Base-by-base conservation (phyloP, 208 protist species). In the Plasmodiophora brassicae region DNA sequence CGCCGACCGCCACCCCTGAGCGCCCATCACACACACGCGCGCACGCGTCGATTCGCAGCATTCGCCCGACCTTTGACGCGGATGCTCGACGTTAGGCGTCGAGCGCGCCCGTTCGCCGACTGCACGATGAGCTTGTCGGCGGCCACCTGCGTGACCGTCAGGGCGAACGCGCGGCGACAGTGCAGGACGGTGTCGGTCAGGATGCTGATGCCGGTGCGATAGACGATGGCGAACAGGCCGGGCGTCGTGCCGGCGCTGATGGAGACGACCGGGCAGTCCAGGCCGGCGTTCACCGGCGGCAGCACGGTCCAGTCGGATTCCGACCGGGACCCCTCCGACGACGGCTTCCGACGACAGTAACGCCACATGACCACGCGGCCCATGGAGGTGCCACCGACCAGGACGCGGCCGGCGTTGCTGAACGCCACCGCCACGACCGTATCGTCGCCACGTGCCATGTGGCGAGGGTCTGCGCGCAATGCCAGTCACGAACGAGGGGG, bases 301-400 rank as follows among this genome's bases (percentile, higher is more conserved):
- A 78, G n/a, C 50, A 57, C 25, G 50, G 25, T 78, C n/a, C 65
- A 5, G 32, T 38, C 5, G n/a, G 5, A 32, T 78, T 78, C 20
- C 65, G 65, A 44, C 41, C 5, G 10, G 65, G n/a, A 28, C 25
- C 25, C 65, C 20, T 78, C 20, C 65, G 20, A n/a, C n/a, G n/a
- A n/a, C n/a, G n/a, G n/a, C n/a, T n/a, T n/a, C n/a, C n/a, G n/a
- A n/a, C n/a, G n/a, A n/a, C n/a, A n/a, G n/a, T n/a, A n/a, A 78
- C 65, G 65, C 65, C 65, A 78, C 65, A 78, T 78, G 5, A 78
- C 65, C 10, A 78, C n/a, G n/a, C 65, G 65, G 10, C 65, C 65
- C 5, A 78, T 5, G 5, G n/a, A 14, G 5, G 65, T 78, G 14
- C 65, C 65, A 38, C 14, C 65, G 41, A 78, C 65, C 5, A 78